Conservation (phyloP, 148 eudicot species). For the Simmondsia chinensis region DNA sequence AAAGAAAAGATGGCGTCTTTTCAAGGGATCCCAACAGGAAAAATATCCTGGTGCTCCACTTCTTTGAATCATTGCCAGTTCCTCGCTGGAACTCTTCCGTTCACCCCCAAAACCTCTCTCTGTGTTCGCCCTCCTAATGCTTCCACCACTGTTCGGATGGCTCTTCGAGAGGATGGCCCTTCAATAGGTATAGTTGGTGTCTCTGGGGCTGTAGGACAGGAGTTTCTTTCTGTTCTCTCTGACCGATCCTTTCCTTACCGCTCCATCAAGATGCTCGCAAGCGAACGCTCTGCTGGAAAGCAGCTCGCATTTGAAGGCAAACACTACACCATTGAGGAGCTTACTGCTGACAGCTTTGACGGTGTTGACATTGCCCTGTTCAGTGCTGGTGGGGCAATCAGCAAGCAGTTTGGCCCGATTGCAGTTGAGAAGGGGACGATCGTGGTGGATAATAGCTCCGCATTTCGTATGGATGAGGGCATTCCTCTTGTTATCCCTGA, state of each 20-base stretch:
- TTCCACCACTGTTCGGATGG: constrained; percentile 32
- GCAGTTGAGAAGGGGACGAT: constrained; percentile 65
- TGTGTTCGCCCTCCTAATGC: constrained; percentile 1
- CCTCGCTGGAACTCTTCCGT: no score
- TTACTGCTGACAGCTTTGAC: constrained; percentile 43
- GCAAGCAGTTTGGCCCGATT: constrained; percentile 72
- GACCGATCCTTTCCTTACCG: constrained; percentile 82
- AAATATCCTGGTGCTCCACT: no score
- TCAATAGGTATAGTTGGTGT: constrained; percentile 75
- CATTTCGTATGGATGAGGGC: constrained; percentile 77
- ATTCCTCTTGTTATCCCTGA: constrained; percentile 93
- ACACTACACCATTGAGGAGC: constrained; percentile 49
- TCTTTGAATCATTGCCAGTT: no score
- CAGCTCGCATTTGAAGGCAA: constrained; percentile 39
- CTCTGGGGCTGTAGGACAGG: constrained; percentile 89
- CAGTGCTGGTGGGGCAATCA: constrained; percentile 83
- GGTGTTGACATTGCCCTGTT: constrained; percentile 83
- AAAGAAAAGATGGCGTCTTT: no score
- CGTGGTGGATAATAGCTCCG: constrained; percentile 96
- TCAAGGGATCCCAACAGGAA: no score
- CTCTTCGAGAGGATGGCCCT: constrained; percentile 47
- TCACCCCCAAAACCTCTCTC: constrained; percentile 6
- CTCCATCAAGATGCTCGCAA: constrained; percentile 80
- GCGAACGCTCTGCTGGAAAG: constrained; percentile 77
- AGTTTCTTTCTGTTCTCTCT: constrained; percentile 90